phyloP scores from a whole-genome alignment of 2,329 filamentous ascomycete species.

The Drechmeria coniospora region DNA sequence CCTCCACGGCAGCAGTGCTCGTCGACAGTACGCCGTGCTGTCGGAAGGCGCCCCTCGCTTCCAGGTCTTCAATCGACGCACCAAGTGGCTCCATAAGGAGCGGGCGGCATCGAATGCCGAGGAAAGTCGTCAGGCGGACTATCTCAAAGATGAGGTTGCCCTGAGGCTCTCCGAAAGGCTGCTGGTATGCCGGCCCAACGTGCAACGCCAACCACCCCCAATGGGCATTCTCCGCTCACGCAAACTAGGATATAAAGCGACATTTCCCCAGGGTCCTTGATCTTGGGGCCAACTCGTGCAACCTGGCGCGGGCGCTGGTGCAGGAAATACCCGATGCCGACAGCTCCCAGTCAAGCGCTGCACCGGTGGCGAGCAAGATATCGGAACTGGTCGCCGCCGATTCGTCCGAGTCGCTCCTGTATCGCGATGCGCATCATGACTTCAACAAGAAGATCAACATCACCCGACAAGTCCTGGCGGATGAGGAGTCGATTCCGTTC shows the following conservation, averaged over 20 bases:
- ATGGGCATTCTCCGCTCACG: not conserved
- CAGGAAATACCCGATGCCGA: slow-evolving; percentile 50
- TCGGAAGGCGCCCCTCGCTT: slow-evolving; percentile 61
- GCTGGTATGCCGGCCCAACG: slow-evolving; percentile 35
- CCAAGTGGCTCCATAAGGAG: slow-evolving; percentile 87
- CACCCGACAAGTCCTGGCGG: slow-evolving; percentile 56
- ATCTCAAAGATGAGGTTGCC: slow-evolving; percentile 86
- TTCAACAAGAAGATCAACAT: slow-evolving; percentile 65
- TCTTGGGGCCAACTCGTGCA: slow-evolving; percentile 89
- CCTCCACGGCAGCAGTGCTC: slow-evolving; percentile 5
- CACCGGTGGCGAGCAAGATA: slow-evolving; percentile 57
- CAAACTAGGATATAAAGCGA: slow-evolving; percentile 70
- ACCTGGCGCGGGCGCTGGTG: slow-evolving; percentile 71
- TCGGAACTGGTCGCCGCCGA: slow-evolving; percentile 67
- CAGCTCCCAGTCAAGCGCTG: slow-evolving; percentile 36
- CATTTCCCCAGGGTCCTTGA: slow-evolving; percentile 74
- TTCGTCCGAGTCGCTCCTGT: slow-evolving; percentile 59
- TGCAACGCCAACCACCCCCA: not conserved
- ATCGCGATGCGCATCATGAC: slow-evolving; percentile 59
- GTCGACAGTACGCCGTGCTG: slow-evolving; percentile 60
- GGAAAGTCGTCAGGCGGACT: slow-evolving; percentile 68
- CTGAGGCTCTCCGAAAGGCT: slow-evolving; percentile 70
- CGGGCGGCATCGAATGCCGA: slow-evolving; percentile 58
- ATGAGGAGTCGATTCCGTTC: slow-evolving; percentile 64
- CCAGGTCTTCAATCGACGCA: slow-evolving; percentile 78